Percentiles rank a stretch among this genome's conserved stretches.
Evolutionary conservation across 176 grass and related monocot species (phyloP).

Genomic region (Tillandsia leiboldiana): DNA sequence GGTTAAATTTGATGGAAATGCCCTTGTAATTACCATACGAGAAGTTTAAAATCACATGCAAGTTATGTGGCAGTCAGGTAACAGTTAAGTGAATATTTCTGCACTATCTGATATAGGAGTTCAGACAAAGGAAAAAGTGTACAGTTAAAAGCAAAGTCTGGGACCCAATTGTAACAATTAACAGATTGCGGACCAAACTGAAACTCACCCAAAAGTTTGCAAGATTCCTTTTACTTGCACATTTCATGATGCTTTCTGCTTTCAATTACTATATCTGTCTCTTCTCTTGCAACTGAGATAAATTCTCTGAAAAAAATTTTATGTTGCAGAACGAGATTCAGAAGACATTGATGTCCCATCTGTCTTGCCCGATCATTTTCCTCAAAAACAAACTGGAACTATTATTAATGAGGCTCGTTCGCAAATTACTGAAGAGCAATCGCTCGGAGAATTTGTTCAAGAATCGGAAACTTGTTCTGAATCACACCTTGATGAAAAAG

Average conservation of each 20-base stretch:
- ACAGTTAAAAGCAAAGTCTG: neutral
- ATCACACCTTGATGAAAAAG: conserved; percentile 17
- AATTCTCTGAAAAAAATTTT: conserved; percentile 9
- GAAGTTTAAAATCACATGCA: too few species aligned
- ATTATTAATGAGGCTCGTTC: conserved; percentile 18
- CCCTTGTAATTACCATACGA: too few species aligned
- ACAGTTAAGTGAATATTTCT: too few species aligned
- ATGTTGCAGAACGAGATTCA: conserved; percentile 34
- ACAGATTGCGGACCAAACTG: neutral
- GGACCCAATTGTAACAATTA: neutral
- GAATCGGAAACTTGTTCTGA: conserved; percentile 12
- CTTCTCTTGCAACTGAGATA: conserved; percentile 12
- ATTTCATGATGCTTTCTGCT: conserved; percentile 19
- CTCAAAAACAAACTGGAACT: conserved; percentile 20
- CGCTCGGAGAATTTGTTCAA: neutral
- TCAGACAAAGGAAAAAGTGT: too few species aligned
- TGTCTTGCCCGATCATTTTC: conserved; percentile 10
- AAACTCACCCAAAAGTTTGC: neutral
- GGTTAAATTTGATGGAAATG: too few species aligned
- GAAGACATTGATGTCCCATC: conserved; percentile 22
- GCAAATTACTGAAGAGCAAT: conserved; percentile 27
- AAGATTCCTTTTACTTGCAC: neutral
- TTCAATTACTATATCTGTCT: conserved; percentile 1
- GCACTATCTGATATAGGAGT: too few species aligned
- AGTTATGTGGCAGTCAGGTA: neutral